These are phyloP conservation scores for Lachancea lanzarotensis DNA, from an alignment of 805 yeast species.

Conservation along the genomic window DNA sequence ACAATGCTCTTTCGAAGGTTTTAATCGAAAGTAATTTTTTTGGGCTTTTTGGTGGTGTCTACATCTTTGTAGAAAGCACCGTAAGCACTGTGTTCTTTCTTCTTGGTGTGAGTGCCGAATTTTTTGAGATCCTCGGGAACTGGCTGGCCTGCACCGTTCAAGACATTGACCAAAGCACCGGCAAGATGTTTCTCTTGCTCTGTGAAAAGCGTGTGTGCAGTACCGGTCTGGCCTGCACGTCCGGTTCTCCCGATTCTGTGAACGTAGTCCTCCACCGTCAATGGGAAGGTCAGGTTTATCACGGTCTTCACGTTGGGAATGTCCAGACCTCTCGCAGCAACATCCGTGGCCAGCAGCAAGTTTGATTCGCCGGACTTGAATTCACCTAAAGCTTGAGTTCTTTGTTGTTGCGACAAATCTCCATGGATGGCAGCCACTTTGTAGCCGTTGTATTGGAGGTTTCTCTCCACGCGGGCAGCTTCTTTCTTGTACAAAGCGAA, in stretches of 20 bases:
- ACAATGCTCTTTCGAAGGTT: no score
- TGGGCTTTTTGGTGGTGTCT: constrained; percentile 75
- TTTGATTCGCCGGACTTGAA: constrained; percentile 76
- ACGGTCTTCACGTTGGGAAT: constrained; percentile 96
- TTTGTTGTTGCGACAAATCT: constrained; percentile 84
- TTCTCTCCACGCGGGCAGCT: constrained; percentile 83
- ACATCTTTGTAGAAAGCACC: constrained; percentile 96
- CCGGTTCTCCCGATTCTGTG: constrained; percentile 98
- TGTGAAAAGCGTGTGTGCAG: constrained; percentile 91
- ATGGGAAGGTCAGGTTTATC: constrained; percentile 90
- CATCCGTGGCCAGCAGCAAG: constrained; percentile 91
- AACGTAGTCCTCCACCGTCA: constrained; percentile 93
- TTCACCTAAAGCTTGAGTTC: constrained; percentile 77
- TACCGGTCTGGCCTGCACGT: constrained; percentile 93
- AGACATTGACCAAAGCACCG: constrained; percentile 87
- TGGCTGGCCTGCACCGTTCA: constrained; percentile 88
- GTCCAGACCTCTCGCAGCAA: constrained; percentile 96
- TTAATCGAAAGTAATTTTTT: constrained; percentile 78
- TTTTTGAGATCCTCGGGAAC: constrained; percentile 93
- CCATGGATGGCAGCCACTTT: constrained; percentile 93
- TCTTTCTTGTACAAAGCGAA: constrained; percentile 96
- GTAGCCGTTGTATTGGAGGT: constrained; percentile 66
- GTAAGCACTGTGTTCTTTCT: constrained; percentile 95
- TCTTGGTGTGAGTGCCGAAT: constrained; percentile 96
- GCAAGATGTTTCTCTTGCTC: constrained; percentile 94